Percentiles rank a stretch among this genome's conserved stretches.
Evolutionary conservation across 805 yeast genomes (phyloP).

Genomic region (Suhomyces tanzawaensis): DNA sequence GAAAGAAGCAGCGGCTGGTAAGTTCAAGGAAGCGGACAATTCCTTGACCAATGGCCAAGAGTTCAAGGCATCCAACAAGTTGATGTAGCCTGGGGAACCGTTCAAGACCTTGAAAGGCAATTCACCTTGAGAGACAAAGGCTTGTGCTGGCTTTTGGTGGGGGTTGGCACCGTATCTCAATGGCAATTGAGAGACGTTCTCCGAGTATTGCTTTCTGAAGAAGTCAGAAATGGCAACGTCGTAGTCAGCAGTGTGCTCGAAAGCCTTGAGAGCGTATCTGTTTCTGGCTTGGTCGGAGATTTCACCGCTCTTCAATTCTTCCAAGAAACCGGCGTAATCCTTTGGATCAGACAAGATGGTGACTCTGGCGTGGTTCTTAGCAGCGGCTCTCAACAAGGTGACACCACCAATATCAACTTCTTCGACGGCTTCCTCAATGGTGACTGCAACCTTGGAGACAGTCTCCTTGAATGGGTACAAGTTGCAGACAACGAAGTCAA

Average conservation of each 20-base stretch:
- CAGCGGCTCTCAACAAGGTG: slow-evolving; percentile 95
- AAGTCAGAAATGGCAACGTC: slow-evolving; percentile 95
- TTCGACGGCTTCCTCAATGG: slow-evolving; percentile 96
- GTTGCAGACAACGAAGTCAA: slow-evolving; percentile 96
- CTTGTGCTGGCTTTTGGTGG: slow-evolving; percentile 99
- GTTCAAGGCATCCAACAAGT: slow-evolving; percentile 92
- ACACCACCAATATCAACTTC: slow-evolving; percentile 98
- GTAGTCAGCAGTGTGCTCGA: slow-evolving; percentile 97
- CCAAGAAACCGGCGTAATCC: slow-evolving; percentile 84
- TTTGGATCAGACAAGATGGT: slow-evolving; percentile 92
- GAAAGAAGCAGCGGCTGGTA: slow-evolving; percentile 98
- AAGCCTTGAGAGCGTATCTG: slow-evolving; percentile 89
- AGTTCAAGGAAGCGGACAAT: slow-evolving; percentile 85
- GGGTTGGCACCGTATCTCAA: slow-evolving; percentile 99
- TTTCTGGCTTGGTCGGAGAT: slow-evolving; percentile 74
- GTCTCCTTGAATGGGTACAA: slow-evolving; percentile 98
- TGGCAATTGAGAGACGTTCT: slow-evolving; percentile 84
- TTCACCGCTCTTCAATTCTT: slow-evolving; percentile 74
- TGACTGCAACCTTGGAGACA: slow-evolving; percentile 90
- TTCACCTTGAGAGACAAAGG: slow-evolving; percentile 80
- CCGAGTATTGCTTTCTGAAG: slow-evolving; percentile 95
- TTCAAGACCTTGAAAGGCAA: slow-evolving; percentile 90
- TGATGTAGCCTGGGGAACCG: slow-evolving; percentile 98
- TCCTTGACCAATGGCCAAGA: slow-evolving; percentile 99
- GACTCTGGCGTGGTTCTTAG: slow-evolving; percentile 96